These are phyloP conservation scores for Mycena sanguinolenta DNA, from an alignment of 768 basidiomycete species.

Conservation along the genomic window DNA sequence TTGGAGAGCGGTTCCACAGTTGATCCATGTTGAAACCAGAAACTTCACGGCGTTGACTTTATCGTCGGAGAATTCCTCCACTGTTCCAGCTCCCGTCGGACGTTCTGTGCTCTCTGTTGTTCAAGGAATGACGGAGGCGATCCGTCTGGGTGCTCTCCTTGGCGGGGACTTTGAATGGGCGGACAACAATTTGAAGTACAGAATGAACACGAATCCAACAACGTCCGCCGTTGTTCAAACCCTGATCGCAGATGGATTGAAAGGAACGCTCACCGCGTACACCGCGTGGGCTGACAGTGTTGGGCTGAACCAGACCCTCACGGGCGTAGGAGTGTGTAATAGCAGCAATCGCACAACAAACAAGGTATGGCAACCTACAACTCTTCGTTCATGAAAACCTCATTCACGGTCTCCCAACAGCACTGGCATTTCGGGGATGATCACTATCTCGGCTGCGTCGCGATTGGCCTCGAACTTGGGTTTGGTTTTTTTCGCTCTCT, in stretches of 20 bases:
- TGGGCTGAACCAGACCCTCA: too few relatives aligned
- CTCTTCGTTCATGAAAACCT: too few relatives aligned
- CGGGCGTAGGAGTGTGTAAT: too few relatives aligned
- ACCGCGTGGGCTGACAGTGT: neutral
- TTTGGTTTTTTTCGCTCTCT: constrained; percentile 5
- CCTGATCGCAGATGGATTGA: too few relatives aligned
- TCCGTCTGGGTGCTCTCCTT: neutral
- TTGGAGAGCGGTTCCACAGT: neutral
- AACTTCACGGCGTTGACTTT: neutral
- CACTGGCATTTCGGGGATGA: constrained; percentile 3
- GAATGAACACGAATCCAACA: too few relatives aligned
- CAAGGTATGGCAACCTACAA: too few relatives aligned
- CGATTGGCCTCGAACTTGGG: neutral
- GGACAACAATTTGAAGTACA: too few relatives aligned
- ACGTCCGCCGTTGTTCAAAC: too few relatives aligned
- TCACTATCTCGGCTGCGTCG: neutral
- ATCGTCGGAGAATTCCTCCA: neutral
- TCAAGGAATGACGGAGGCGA: neutral
- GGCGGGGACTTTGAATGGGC: neutral
- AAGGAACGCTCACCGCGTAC: too few relatives aligned
- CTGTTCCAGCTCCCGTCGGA: neutral
- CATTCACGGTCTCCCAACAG: too few relatives aligned
- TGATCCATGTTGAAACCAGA: neutral
- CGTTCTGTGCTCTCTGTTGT: neutral
- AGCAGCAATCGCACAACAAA: constrained; percentile 4